A percentile compares a stretch with the other conserved stretches of the same genome.
phyloP scores from a whole-genome alignment of 2,329 filamentous ascomycete species.

The Penicillium thymicola region DNA sequence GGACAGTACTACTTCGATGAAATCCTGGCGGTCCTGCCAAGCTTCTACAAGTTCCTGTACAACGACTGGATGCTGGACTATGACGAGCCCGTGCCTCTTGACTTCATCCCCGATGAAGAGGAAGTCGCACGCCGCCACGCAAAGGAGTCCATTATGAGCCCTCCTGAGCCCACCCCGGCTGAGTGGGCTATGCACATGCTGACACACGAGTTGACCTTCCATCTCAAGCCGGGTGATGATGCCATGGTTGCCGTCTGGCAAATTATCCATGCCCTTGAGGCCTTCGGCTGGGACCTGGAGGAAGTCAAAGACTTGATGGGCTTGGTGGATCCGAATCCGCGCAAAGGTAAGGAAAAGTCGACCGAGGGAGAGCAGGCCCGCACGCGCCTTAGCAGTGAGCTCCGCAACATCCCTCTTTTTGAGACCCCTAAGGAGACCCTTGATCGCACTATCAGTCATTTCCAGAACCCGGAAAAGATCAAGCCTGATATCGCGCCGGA shows the following conservation, averaged over 20 bases:
- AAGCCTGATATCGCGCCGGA: neutral
- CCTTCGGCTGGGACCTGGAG: neutral
- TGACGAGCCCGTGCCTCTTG: conserved; percentile 52
- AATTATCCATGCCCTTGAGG: neutral
- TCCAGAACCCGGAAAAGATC: neutral
- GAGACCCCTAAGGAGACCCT: neutral
- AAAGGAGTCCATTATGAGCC: neutral
- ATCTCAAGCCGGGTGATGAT: too few relatives aligned
- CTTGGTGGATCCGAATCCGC: neutral
- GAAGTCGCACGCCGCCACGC: neutral
- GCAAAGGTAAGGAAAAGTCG: neutral
- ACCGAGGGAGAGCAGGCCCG: neutral
- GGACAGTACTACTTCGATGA: conserved; percentile 65
- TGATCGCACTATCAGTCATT: neutral
- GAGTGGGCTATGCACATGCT: neutral
- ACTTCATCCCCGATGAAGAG: neutral
- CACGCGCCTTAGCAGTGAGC: neutral
- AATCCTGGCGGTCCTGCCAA: conserved; percentile 54
- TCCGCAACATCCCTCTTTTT: neutral
- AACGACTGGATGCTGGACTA: conserved; percentile 68
- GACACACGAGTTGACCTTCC: neutral
- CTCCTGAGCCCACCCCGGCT: neutral
- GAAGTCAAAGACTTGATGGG: neutral
- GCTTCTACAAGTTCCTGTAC: conserved; percentile 62
- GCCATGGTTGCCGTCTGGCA: neutral